phyloP scores from a whole-genome alignment of 352 stramenopile genomes.

The Vaucheria bursata region DNA sequence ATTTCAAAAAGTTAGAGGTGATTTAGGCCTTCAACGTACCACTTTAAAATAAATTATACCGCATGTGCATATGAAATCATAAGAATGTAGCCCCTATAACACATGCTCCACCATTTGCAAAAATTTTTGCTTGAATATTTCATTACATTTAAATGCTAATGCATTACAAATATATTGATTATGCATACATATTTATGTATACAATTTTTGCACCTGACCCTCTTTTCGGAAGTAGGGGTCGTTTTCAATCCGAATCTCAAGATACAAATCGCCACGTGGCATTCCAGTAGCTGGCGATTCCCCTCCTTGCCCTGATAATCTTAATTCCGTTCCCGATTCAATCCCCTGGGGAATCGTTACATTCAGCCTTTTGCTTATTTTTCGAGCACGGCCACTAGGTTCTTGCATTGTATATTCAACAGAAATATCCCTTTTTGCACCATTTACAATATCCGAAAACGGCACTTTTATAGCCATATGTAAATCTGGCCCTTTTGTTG shows the following conservation, averaged over 20 bases:
- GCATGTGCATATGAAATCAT: too few species aligned
- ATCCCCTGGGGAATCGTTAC: slow-evolving; percentile 19
- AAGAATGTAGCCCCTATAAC: too few species aligned
- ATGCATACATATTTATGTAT: too few species aligned
- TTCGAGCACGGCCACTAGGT: neutral
- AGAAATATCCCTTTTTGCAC: neutral
- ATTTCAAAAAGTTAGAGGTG: too few species aligned
- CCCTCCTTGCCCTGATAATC: slow-evolving; percentile 24
- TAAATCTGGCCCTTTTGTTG: slow-evolving; percentile 17
- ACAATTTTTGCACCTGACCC: slow-evolving; percentile 23
- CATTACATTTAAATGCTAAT: too few species aligned
- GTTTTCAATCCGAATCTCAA: slow-evolving; percentile 26
- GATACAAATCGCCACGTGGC: slow-evolving; percentile 27
- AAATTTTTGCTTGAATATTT: too few species aligned
- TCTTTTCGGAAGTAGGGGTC: slow-evolving; percentile 43
- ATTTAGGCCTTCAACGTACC: too few species aligned
- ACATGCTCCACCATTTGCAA: too few species aligned
- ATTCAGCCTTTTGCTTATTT: slow-evolving; percentile 9
- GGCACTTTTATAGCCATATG: slow-evolving; percentile 25
- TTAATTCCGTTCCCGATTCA: slow-evolving; percentile 23
- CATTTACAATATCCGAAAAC: neutral
- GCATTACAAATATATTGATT: too few species aligned
- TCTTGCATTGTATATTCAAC: neutral
- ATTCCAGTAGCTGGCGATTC: slow-evolving; percentile 10
- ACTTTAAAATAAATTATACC: too few species aligned